Evolutionary conservation across 2,329 filamentous ascomycete species (phyloP), one percentile per base, ranked within the genome.

Genomic region (Ophiocordyceps polyrhachis-furcata): DNA sequence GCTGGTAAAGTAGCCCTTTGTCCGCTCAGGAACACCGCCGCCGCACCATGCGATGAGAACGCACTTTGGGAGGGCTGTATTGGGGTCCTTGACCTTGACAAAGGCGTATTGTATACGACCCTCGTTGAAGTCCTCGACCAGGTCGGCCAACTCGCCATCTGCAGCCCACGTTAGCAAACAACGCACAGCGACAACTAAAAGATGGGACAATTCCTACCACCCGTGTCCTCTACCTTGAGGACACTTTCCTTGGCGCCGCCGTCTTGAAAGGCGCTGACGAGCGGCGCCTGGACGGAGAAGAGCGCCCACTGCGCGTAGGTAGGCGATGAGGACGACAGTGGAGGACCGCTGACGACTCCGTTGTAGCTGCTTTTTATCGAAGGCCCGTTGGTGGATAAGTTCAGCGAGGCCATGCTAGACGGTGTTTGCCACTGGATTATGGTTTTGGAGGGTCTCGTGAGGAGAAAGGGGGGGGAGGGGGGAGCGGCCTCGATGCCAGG

Each of bases 1-100:
- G 65, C 87, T 95, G 52, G 86, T 94, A 61, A 98, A 98, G 66
- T 96, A 96, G 51, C 91, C 91, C 66, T 96, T 98, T 49, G 89
- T 96, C 56, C 89, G 74, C 66, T 98, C 91, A n/a, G 91, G 91
- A 15, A 98, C 91, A 54, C 91, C 91, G 58, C 93, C 89, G 52
- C 91, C 91, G 62, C 91, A 98, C 83, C 91, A 98, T 52, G 83
- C 88, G 59, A 98, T 86, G 52, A 98, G 73, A 48, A 93, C 85
- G 60, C 80, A 83, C 69, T 98, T 98, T 43, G 89, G 87, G 15
- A 98, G 75, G 20, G 68, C 69, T 3, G 83, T 85, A 62, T 98
- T 98, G 45, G 87, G 83, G 59, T 98, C 91, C 62, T 88, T 94
- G 67, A 98, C 81, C 66, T 93, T 95, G 56, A 91, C 80, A 57